Conservation (phyloP, 176 grass and related monocot genomes). For the Zea mays region DNA sequence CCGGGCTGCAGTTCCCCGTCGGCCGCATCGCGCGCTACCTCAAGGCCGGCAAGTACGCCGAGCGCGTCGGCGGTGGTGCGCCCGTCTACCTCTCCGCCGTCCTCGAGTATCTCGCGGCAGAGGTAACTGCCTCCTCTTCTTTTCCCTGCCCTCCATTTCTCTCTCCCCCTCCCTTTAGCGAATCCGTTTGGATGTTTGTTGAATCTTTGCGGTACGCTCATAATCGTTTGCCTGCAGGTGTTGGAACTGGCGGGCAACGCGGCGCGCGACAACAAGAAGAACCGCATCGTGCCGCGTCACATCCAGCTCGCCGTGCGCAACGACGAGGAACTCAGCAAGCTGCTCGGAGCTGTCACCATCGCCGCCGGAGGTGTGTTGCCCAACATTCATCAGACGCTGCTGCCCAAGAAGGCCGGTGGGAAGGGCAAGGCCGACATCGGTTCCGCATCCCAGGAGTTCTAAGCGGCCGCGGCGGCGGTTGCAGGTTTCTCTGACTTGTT, state of each 20-base stretch:
- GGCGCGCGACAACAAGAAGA: constrained; percentile 74
- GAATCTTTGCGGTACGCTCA: not conserved
- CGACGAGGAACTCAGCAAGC: constrained; percentile 59
- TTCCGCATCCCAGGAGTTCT: constrained; percentile 65
- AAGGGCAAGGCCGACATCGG: constrained; percentile 57
- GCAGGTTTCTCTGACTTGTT: not conserved
- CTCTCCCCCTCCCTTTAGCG: not conserved
- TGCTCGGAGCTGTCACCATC: constrained; percentile 51
- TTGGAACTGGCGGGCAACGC: constrained; percentile 65
- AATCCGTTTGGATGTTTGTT: too few species aligned
- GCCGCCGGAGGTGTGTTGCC: constrained; percentile 54
- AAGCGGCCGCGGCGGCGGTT: not conserved
- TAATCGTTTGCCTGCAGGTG: constrained; percentile 2
- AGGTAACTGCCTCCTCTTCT: constrained; percentile 29
- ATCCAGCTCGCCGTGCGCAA: constrained; percentile 68
- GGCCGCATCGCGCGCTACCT: constrained; percentile 72
- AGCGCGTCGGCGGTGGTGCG: constrained; percentile 63
- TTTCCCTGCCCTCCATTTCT: not conserved
- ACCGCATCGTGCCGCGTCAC: constrained; percentile 60
- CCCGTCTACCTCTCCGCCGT: constrained; percentile 81
- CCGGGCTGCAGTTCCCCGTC: constrained; percentile 80
- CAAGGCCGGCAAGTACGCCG: constrained; percentile 81
- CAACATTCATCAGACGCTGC: constrained; percentile 49
- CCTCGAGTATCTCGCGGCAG: constrained; percentile 82
- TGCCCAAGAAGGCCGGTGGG: constrained; percentile 54